Conservation (phyloP, 371 early-diverging fungal species). For the Chytridium lagenaria region DNA sequence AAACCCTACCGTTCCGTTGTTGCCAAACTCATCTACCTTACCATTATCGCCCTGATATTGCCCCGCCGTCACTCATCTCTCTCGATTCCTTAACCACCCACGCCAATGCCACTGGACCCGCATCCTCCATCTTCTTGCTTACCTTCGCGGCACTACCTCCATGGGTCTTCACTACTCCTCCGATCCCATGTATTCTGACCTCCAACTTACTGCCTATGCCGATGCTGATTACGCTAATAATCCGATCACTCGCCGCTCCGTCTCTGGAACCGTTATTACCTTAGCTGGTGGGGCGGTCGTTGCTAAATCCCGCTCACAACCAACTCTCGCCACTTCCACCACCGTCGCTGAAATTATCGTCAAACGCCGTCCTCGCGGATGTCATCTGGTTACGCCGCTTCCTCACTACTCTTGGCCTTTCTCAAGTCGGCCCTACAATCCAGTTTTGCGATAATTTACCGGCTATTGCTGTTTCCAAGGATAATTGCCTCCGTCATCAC, state of each 20-base stretch:
- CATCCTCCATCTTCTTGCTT: not conserved
- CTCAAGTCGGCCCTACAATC: not conserved
- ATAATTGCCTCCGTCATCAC: not conserved
- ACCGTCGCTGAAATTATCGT: not conserved
- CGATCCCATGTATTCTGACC: not conserved
- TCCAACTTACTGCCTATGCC: not conserved
- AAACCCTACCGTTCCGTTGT: not conserved
- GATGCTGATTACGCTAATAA: conserved; percentile 1
- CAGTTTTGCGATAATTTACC: not conserved
- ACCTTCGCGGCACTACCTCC: not conserved
- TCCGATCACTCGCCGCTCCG: not conserved
- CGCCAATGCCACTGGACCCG: not conserved
- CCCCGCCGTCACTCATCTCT: not conserved
- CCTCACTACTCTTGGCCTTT: conserved; percentile 1
- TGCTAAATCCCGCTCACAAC: not conserved
- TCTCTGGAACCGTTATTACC: not conserved
- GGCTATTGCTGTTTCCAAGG: not conserved
- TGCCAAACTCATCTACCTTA: not conserved
- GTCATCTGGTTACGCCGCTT: not conserved
- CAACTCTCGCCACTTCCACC: not conserved
- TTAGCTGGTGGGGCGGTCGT: not conserved
- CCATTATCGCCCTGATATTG: not conserved
- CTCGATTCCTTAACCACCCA: not conserved
- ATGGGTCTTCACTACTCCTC: not conserved
- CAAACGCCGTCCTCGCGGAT: not conserved